Conservation (phyloP, 2,329 filamentous ascomycete genomes). For the Colletotrichum sp. region DNA sequence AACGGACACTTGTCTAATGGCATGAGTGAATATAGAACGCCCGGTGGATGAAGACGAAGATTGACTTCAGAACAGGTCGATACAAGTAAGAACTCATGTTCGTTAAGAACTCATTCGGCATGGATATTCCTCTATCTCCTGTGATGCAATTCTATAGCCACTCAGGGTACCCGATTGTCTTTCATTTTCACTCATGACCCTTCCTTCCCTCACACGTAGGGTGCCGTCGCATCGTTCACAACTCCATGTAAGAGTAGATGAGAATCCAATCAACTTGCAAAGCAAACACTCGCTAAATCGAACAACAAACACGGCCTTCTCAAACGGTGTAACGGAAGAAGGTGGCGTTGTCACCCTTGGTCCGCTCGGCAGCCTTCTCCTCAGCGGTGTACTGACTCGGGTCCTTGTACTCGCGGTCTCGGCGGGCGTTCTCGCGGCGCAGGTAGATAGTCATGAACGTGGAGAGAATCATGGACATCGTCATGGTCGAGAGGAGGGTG, state of each 20-base stretch:
- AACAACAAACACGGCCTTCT: background rate
- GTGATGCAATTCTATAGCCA: background rate
- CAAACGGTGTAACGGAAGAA: constrained; percentile 61
- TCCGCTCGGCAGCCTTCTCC: constrained; percentile 56
- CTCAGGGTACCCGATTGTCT: background rate
- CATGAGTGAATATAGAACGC: background rate
- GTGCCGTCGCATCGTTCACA: background rate
- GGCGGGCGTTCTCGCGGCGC: constrained; percentile 58
- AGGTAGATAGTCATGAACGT: constrained; percentile 64
- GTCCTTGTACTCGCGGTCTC: constrained; percentile 53
- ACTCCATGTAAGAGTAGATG: background rate
- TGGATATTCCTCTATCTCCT: background rate
- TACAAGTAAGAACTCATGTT: background rate
- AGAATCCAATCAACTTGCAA: background rate
- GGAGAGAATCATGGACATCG: constrained; percentile 55
- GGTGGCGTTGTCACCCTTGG: constrained; percentile 61
- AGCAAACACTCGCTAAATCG: background rate
- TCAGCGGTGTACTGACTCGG: constrained; percentile 56
- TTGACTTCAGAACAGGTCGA: background rate
- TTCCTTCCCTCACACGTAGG: background rate
- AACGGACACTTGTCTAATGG: background rate
- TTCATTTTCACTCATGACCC: background rate
- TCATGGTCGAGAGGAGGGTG: constrained; percentile 61
- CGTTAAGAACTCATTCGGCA: background rate
- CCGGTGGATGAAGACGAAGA: background rate